A percentile compares a stretch with the other conserved stretches of the same genome.
Evolutionary conservation across 345 rosid genomes (phyloP).

Genomic region (Ailanthus altissimus): DNA sequence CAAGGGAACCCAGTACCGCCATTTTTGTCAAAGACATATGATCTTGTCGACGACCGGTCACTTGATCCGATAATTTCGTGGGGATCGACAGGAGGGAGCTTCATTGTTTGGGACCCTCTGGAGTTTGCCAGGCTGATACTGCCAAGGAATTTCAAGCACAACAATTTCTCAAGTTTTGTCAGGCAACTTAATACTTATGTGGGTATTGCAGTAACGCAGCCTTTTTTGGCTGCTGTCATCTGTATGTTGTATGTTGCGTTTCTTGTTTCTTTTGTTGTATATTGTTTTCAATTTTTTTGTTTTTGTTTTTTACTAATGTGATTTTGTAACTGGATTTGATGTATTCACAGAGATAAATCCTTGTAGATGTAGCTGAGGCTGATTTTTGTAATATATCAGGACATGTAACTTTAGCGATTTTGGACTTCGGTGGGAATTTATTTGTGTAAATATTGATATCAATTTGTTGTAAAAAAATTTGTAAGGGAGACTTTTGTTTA

Average conservation of each 20-base stretch:
- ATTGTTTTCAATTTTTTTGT: background rate
- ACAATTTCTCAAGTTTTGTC: conserved; percentile 95
- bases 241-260: conserved; percentile 15
- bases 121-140: conserved; percentile 78
- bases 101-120: conserved; percentile 88
- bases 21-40: conserved; percentile 80
- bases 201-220: conserved; percentile 51
- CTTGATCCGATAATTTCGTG: conserved; percentile 86
- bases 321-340: conserved; percentile 11
- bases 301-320: conserved; percentile 14
- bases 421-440: background rate
- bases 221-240: conserved; percentile 36
- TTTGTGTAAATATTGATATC: conserved; percentile 10
- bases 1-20: conserved; percentile 74
- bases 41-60: conserved; percentile 73
- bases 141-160: conserved; percentile 92
- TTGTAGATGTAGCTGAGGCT: conserved; percentile 29
- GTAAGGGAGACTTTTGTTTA: conserved; percentile 11
- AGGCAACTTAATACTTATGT: conserved; percentile 98
- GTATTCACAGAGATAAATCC: conserved; percentile 7
- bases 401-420: background rate
- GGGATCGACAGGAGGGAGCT: conserved; percentile 73
- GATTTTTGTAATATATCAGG: background rate
- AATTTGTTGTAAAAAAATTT: conserved; percentile 15
- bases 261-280: conserved; percentile 5